These are phyloP conservation scores for Cyclotella cryptica DNA, from an alignment of 108 stramenopile genomes.

Conservation along the genomic window DNA sequence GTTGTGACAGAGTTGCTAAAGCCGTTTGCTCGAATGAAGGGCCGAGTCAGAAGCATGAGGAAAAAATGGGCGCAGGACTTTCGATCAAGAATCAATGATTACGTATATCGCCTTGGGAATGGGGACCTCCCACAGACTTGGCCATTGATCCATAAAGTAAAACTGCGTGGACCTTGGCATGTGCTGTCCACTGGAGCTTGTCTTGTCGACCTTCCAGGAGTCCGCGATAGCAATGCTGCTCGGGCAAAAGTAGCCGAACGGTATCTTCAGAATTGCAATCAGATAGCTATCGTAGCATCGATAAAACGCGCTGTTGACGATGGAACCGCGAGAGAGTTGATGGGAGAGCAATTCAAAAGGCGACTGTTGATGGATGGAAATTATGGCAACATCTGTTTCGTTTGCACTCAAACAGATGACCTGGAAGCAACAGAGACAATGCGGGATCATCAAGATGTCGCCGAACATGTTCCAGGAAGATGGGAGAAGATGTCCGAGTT, in stretches of 20 bases:
- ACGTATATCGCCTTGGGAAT: conserved; percentile 56
- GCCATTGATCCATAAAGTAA: conserved; percentile 57
- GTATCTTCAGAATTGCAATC: conserved; percentile 54
- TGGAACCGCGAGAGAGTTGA: conserved; percentile 58
- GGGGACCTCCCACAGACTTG: conserved; percentile 55
- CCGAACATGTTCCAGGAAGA: conserved; percentile 41
- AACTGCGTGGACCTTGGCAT: conserved; percentile 47
- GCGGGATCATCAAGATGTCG: conserved; percentile 60
- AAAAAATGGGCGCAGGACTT: conserved; percentile 48
- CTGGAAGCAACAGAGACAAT: conserved; percentile 58
- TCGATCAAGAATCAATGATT: conserved; percentile 46
- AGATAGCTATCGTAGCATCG: conserved; percentile 55
- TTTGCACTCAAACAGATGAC: conserved; percentile 65
- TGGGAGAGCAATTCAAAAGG: conserved; percentile 62
- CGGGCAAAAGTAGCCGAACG: conserved; percentile 55
- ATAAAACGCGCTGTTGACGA: conserved; percentile 61
- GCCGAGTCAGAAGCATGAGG: conserved; percentile 15
- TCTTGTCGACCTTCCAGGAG: conserved; percentile 42
- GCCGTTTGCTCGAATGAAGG: conserved; percentile 27
- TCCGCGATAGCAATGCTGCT: conserved; percentile 54
- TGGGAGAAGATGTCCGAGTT: conserved; percentile 61
- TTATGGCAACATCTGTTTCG: conserved; percentile 57
- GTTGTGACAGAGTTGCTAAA: conserved; percentile 35
- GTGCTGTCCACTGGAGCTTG: conserved; percentile 32
- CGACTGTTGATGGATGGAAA: conserved; percentile 62